Evolutionary conservation across 495 filamentous ascomycete genomes (phyloP), one percentile per base, ranked within the genome.

Genomic region (Hyaloscypha finlandica): DNA sequence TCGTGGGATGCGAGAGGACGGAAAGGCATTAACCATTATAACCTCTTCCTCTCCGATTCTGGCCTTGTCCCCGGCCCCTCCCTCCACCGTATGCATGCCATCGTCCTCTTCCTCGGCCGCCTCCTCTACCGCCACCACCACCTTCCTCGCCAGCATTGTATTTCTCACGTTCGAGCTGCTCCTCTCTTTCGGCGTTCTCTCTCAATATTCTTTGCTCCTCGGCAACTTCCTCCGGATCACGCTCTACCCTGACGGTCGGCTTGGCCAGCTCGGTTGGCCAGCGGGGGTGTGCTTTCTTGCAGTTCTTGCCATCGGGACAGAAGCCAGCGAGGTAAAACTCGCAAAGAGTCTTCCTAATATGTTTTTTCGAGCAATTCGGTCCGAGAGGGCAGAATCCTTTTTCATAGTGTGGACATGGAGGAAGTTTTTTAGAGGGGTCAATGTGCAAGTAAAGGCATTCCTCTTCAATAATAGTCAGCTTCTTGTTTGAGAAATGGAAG

Each of bases 371-470:
- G 76, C 95, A 99, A 31, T 84, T 78, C 4, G 94, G 90, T 0
- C 95, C 96, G 16, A 97, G 81, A 29, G 92, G 91, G 70, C 96
- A 98, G 79, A 97, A 98, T 2, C 95, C 95, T n/a, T 88, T 86
- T 61, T 97, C 92, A 79, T 97, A 99, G 78, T 96, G 92, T 64
- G 94, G 93, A 71, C 95, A 99, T 0, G 92, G 88, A 6, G 95
- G 91, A 6, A 96, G 81, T 65, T 88, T 86, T 25, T 85, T 86
- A 56, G 89, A 86, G 22, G 95, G 92, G 65, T 95, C 91, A 71
- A 97, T 90, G 79, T 99, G 95, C 31, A 97, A 87, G 74, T 97
- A 99, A 6, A 97, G 84, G 73, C 95, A 99, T 79, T 97, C 95
- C 77, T 97, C 94, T 73, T 42, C 16, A 45, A 8, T 6, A 19